These are phyloP conservation scores for Astathelohania contejeani DNA, from an alignment of 371 early-diverging fungal genomes.

Conservation along the genomic window DNA sequence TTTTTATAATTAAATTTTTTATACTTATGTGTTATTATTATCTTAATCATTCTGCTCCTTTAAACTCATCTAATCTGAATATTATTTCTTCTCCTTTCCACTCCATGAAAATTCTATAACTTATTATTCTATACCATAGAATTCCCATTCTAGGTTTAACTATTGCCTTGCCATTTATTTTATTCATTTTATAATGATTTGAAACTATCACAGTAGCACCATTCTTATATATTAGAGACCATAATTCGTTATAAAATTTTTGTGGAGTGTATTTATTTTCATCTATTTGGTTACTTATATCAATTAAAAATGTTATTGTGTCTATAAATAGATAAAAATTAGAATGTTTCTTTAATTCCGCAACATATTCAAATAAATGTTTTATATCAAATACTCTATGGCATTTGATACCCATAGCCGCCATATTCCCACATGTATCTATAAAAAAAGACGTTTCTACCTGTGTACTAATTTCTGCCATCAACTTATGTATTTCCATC, in stretches of 20 bases:
- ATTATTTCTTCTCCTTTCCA: background rate
- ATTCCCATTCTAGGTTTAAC: constrained; percentile 12
- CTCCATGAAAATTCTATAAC: constrained; percentile 3
- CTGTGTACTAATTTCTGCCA: constrained; percentile 8
- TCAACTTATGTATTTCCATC: constrained; percentile 4
- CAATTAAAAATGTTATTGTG: constrained; percentile 19
- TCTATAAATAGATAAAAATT: constrained; percentile 22
- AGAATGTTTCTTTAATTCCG: background rate
- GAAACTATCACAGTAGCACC: constrained; percentile 24
- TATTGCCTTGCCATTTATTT: background rate
- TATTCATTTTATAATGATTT: constrained; percentile 19
- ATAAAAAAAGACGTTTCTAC: constrained; percentile 6
- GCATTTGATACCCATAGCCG: background rate
- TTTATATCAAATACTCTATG: background rate
- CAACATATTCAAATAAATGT: background rate
- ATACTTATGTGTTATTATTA: too few species aligned
- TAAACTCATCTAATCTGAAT: background rate
- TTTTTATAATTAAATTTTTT: too few species aligned
- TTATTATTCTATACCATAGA: constrained; percentile 11
- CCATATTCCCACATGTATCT: constrained; percentile 27
- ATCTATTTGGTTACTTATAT: too few species aligned
- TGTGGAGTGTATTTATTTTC: background rate
- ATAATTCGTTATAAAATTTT: constrained; percentile 11
- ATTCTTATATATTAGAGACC: constrained; percentile 11
- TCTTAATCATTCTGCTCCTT: too few species aligned